Evolutionary conservation across 2,329 filamentous ascomycete genomes (phyloP), one percentile per base, ranked within the genome.

Genomic region (Ophiostoma australiae): DNA sequence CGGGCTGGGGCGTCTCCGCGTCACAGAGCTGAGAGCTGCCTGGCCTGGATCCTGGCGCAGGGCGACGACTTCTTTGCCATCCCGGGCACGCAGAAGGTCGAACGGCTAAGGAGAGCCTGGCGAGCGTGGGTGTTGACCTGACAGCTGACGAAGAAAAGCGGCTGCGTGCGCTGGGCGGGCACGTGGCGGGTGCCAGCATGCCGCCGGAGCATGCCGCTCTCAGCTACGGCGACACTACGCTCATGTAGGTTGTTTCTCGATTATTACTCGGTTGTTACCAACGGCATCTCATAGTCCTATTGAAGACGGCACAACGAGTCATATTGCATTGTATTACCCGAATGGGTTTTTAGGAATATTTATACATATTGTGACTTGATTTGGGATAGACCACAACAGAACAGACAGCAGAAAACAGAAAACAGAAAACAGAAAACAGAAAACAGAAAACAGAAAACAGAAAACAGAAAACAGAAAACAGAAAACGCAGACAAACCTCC

Each of bases 31-130:
- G 86, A 91, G 76, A 76, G 91, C 39, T 84, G 86, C 1, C 80
- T 91, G 33, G 88, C 88, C 0, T 91, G 89, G 88, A 74, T 91
- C 71, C 75, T 89, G 74, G 83, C 83, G 4, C 87, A 90, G 75
- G 86, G 86, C 0, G 81, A 84, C 2, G 85, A 89, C 74, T 80
- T 90, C 69, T 84, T 88, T 75, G 86, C 89, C 0, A 90, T 85
- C 69, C 84, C 82, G 0, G 84, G 84, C 1, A 86, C 84, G 0
- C 84, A 81, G 76, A 82, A 77, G 70, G 76, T 82, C 48, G 79
- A 80, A 74, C 83, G 82, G 71, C 75, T 86, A 80, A 84, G 71
- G 80, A 85, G 70, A 86, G 85, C 48, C 70, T 80, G 4, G 78
- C 74, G 2, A 78, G 80, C 1, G 44, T 78, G 3, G 67, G 77